Evolutionary conservation across 2,329 filamentous ascomycete species (phyloP).

Genomic region (Acarospora socialis): DNA sequence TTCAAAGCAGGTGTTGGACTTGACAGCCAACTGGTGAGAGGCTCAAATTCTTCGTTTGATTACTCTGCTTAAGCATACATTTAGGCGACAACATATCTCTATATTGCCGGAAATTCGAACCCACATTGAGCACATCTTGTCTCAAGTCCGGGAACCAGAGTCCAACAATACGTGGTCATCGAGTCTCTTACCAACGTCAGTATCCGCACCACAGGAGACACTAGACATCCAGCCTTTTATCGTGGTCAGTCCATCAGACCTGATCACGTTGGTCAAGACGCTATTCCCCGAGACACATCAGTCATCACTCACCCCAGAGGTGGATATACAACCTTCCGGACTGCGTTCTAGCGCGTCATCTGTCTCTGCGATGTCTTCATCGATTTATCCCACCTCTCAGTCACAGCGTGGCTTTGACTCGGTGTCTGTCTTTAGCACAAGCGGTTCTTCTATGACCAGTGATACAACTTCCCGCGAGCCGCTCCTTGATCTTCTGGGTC

Average conservation of each 20-base stretch:
- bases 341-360: too few species aligned
- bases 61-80: conserved; percentile 17
- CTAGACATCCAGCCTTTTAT: conserved; percentile 59
- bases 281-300: conserved; percentile 54
- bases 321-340: conserved; percentile 34
- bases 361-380: too few species aligned
- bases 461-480: neutral
- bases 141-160: conserved; percentile 48
- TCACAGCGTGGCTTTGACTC: conserved; percentile 4
- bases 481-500: too few species aligned
- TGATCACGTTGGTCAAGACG: conserved; percentile 59
- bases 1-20: conserved; percentile 64
- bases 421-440: conserved; percentile 5
- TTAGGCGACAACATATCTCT: conserved; percentile 44
- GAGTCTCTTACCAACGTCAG: too few species aligned
- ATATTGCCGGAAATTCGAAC: conserved; percentile 48
- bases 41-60: conserved; percentile 14
- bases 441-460: conserved; percentile 6
- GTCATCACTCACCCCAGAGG: too few species aligned
- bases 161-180: too few species aligned
- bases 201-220: too few species aligned
- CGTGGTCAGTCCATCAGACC: conserved; percentile 58
- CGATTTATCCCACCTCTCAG: too few species aligned
- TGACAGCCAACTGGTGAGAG: conserved; percentile 53
- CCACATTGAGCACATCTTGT: conserved; percentile 59